These are phyloP conservation scores for Tolypocladium paradoxum DNA, from an alignment of 2,329 filamentous ascomycete genomes.

Conservation along the genomic window DNA sequence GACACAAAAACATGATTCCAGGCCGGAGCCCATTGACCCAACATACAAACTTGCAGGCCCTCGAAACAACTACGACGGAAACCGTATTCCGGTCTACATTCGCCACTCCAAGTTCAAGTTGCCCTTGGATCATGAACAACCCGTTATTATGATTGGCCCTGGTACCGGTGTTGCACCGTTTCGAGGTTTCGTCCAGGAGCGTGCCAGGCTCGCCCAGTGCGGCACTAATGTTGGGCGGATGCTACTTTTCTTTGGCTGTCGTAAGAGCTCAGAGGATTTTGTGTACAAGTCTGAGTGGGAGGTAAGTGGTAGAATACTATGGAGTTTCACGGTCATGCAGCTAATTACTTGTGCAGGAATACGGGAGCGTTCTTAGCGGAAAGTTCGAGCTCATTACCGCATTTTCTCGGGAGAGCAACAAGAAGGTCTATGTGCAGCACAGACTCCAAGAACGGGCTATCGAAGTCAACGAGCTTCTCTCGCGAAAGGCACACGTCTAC, in stretches of 20 bases:
- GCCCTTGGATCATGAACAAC: constrained; percentile 85
- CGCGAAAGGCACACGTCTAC: constrained; percentile 87
- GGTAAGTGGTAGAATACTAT: constrained; percentile 55
- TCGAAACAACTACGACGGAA: constrained; percentile 91
- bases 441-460: constrained; percentile 71
- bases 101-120: constrained; percentile 99
- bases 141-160: constrained; percentile 90
- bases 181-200: constrained; percentile 89
- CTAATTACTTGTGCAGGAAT: constrained; percentile 46
- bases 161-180: constrained; percentile 96
- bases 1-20: constrained; percentile 82
- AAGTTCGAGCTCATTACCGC: constrained; percentile 84
- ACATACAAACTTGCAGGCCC: constrained; percentile 83
- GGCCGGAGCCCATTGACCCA: constrained; percentile 71
- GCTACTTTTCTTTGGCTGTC: constrained; percentile 89
- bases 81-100: constrained; percentile 89
- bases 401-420: constrained; percentile 77
- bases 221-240: constrained; percentile 80
- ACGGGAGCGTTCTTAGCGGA: constrained; percentile 72
- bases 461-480: constrained; percentile 77
- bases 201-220: constrained; percentile 68
- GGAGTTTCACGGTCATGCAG: background rate
- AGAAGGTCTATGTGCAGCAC: constrained; percentile 98
- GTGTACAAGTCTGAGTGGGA: constrained; percentile 87
- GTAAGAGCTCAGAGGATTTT: constrained; percentile 78